Evolutionary conservation across 202 grass and related monocot genomes (phyloP), one percentile per base, ranked within the genome.

Genomic region (Setaria viridis): DNA sequence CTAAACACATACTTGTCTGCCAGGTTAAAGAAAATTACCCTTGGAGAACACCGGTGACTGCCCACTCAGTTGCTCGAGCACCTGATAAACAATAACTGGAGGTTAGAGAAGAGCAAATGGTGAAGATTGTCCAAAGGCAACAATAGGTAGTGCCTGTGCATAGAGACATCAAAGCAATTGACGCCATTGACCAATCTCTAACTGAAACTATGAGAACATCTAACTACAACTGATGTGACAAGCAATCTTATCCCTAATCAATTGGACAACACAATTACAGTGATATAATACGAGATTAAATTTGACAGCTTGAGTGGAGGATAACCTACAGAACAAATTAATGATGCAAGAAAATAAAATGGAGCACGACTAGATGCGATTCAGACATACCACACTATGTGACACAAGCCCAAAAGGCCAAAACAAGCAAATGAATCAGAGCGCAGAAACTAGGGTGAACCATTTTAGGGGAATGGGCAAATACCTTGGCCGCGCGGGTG

Each of bases 11-110:
- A 79, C 6, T 25, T 9, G 37, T 29, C 7, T n/a, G 11, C 6
- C 12, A 11, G 53, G 6, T 50, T 63, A 4, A 58, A 80, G 54
- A 59, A 82, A 34, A 55, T 13, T 68, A 91, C 94, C 91, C 85
- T 95, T 95, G 17, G 91, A 96, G 68, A 95, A 93, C 16, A 93
- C 93, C 2, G 93, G 93, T 30, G 88, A 57, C 49, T 95, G 91
- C 39, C 91, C 91, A 59, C 94, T 93, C 81, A 96, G 88, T 84
- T 96, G 91, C 85, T 96, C 94, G 69, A 96, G 88, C 67, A 96
- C 91, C 53, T 55, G 43, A 46, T 10, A 46, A 46, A 46, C 43
- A 46, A 46, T 1, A 6, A 46, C 1, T 46, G 43, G 43, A 46
- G 43, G 43, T 46, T 46, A 46, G 43, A 46, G 43, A 41, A 41